phyloP scores from a whole-genome alignment of 768 basidiomycete species.

The Boletus insuetus region DNA sequence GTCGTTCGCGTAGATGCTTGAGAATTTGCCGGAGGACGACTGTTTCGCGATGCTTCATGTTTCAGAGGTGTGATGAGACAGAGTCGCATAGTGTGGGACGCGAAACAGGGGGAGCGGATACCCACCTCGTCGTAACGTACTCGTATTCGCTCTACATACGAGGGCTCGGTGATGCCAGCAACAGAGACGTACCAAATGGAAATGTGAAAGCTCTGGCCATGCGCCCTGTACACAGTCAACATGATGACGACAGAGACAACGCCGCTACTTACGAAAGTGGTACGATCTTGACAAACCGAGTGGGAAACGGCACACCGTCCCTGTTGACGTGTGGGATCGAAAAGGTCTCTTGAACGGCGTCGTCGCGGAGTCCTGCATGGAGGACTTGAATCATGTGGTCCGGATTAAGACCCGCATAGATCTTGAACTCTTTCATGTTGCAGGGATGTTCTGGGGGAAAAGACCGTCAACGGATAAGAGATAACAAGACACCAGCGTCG shows the following conservation, averaged over 20 bases:
- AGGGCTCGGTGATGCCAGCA: slow-evolving; percentile 54
- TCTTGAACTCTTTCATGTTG: slow-evolving; percentile 80
- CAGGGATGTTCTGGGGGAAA: slow-evolving; percentile 69
- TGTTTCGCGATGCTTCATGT: slow-evolving; percentile 61
- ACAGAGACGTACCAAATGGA: slow-evolving; percentile 77
- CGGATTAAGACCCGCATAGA: slow-evolving; percentile 61
- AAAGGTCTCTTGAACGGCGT: slow-evolving; percentile 62
- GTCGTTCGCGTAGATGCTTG: slow-evolving; percentile 68
- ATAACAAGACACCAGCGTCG: not conserved
- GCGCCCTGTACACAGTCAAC: slow-evolving; percentile 45
- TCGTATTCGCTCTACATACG: slow-evolving; percentile 54
- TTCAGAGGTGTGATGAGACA: not conserved
- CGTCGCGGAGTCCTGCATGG: slow-evolving; percentile 63
- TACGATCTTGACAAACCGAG: slow-evolving; percentile 69
- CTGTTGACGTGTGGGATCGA: slow-evolving; percentile 52
- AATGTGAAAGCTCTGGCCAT: slow-evolving; percentile 70
- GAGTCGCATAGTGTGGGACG: not conserved
- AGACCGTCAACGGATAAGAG: not conserved
- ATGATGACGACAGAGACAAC: not conserved
- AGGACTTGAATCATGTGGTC: slow-evolving; percentile 71
- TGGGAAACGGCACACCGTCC: slow-evolving; percentile 57
- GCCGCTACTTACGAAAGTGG: slow-evolving; percentile 62
- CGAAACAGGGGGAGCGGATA: not conserved
- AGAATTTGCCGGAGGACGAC: slow-evolving; percentile 53
- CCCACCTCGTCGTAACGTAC: slow-evolving; percentile 62